Evolutionary conservation across 495 filamentous ascomycete species (phyloP).

Genomic region (Penicillium odoratum): DNA sequence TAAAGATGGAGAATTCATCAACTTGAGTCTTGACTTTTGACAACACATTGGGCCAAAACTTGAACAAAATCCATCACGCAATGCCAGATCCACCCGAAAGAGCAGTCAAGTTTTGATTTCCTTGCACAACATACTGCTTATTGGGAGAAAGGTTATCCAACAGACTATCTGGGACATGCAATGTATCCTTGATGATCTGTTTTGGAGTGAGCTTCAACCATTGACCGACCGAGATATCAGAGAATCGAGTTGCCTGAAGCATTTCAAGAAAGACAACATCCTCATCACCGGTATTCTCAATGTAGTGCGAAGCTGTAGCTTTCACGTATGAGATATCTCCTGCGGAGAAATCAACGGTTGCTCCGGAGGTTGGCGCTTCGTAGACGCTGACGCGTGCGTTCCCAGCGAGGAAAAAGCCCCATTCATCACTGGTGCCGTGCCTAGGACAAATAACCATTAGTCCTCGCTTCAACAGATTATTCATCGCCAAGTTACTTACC

Average conservation of each 20-base stretch:
- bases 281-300: constrained; percentile 11
- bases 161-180: constrained; percentile 10
- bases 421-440: constrained; percentile 11
- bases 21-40: neutral
- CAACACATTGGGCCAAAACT: neutral
- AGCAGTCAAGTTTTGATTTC: constrained; percentile 7
- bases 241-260: constrained; percentile 8
- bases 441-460: neutral
- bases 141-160: constrained; percentile 11
- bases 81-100: neutral
- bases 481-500: neutral
- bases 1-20: neutral
- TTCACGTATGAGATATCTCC: constrained; percentile 8
- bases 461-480: neutral
- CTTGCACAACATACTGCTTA: constrained; percentile 10
- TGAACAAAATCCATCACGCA: neutral
- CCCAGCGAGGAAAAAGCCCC: constrained; percentile 10
- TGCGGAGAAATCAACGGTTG: constrained; percentile 9
- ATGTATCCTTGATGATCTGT: constrained; percentile 11
- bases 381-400: constrained; percentile 9
- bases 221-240: constrained; percentile 11
- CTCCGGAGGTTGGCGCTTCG: constrained; percentile 5
- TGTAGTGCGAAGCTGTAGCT: constrained; percentile 4
- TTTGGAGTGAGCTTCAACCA: constrained; percentile 13
- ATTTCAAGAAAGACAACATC: constrained; percentile 11